A percentile compares a stretch with the other conserved stretches of the same genome.
phyloP scores from a whole-genome alignment of 129 eudicot genomes.

The Heracleum sosnowskyi region DNA sequence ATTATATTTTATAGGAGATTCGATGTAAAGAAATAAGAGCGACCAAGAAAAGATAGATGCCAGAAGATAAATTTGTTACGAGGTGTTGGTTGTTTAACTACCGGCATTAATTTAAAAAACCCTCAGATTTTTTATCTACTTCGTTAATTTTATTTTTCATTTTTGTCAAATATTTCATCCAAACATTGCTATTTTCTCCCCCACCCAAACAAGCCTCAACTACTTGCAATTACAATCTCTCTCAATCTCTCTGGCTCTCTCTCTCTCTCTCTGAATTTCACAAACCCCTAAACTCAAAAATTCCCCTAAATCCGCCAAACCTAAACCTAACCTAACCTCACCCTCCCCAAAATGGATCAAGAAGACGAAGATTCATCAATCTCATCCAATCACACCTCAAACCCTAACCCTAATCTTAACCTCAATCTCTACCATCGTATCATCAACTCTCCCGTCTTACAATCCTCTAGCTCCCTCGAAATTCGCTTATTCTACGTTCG shows the following conservation, averaged over 20 bases:
- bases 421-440: constrained; percentile 15
- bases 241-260: neutral
- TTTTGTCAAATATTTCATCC: too few relatives aligned
- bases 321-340: neutral
- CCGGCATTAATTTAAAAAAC: too few relatives aligned
- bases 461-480: constrained; percentile 51
- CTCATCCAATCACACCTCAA: too few relatives aligned
- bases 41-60: too few relatives aligned
- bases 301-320: neutral
- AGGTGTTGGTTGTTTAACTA: too few relatives aligned
- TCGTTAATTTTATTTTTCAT: too few relatives aligned
- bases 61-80: too few relatives aligned
- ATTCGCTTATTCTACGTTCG: constrained; percentile 82
- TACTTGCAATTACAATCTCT: neutral
- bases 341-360: constrained; percentile 24
- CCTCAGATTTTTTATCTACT: too few relatives aligned
- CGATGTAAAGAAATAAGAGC: too few relatives aligned
- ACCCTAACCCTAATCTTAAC: constrained; percentile 10
- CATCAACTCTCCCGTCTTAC: constrained; percentile 15
- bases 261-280: neutral
- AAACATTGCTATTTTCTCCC: too few relatives aligned
- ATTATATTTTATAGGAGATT: too few relatives aligned
- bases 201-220: neutral
- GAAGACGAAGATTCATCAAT: constrained; percentile 32
- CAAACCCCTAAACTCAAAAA: neutral